Conservation (phyloP, 2,329 filamentous ascomycete genomes). For the Sporothrix mexicana region DNA sequence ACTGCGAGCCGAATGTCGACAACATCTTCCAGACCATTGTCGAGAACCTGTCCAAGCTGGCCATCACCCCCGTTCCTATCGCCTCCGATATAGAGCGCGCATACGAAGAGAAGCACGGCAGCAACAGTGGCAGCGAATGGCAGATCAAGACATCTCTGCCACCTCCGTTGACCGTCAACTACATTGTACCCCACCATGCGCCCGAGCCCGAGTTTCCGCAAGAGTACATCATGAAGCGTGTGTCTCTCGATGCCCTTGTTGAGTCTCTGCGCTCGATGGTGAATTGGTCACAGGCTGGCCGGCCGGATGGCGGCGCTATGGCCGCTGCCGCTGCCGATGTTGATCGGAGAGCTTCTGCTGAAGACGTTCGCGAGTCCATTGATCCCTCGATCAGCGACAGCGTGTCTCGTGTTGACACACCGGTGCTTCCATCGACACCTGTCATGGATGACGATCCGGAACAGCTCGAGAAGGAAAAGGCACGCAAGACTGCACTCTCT, state of each 20-base stretch:
- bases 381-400: conserved; percentile 70
- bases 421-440: conserved; percentile 68
- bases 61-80: conserved; percentile 77
- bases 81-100: conserved; percentile 80
- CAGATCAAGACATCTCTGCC: conserved; percentile 84
- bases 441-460: conserved; percentile 81
- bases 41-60: conserved; percentile 88
- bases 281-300: conserved; percentile 77
- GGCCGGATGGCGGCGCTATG: conserved; percentile 59
- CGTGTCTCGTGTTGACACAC: conserved; percentile 65
- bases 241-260: conserved; percentile 85
- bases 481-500: conserved; percentile 86
- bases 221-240: conserved; percentile 89
- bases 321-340: conserved; percentile 50
- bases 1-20: conserved; percentile 92
- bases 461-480: conserved; percentile 93
- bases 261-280: conserved; percentile 88
- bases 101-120: conserved; percentile 79
- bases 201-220: conserved; percentile 75
- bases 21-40: conserved; percentile 97
- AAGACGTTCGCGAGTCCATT: conserved; percentile 71
- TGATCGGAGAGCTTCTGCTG: conserved; percentile 60
- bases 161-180: conserved; percentile 81
- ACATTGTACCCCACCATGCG: conserved; percentile 67
- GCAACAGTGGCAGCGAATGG: conserved; percentile 73